These are phyloP conservation scores for Camellia japonica DNA, from an alignment of 148 eudicot genomes.

Conservation along the genomic window DNA sequence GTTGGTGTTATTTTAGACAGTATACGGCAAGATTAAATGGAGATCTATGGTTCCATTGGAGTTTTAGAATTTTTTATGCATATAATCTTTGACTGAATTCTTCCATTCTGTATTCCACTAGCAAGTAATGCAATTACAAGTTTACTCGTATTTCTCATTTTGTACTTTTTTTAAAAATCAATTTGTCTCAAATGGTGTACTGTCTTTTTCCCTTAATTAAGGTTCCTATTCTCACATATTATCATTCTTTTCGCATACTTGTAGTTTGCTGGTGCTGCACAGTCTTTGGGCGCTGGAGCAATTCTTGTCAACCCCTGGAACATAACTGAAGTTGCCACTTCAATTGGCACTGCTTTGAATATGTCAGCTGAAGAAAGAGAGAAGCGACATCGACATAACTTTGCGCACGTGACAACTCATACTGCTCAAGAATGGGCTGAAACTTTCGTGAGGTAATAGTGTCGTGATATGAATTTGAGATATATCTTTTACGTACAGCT, in stretches of 20 bases:
- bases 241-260: constrained; percentile 4
- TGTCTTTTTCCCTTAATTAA: not conserved
- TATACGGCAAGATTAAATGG: not conserved
- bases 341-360: constrained; percentile 77
- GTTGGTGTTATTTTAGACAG: not conserved
- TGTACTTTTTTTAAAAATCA: not conserved
- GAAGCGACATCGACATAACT: constrained; percentile 77
- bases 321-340: constrained; percentile 82
- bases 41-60: not conserved
- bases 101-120: not conserved
- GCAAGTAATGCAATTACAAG: not conserved
- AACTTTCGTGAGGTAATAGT: constrained; percentile 78
- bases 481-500: not conserved
- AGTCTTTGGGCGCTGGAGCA: constrained; percentile 96
- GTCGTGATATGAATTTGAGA: not conserved
- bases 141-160: not conserved
- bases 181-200: not conserved
- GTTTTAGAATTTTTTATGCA: not conserved
- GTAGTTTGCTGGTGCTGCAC: constrained; percentile 99
- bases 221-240: not conserved
- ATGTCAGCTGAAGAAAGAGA: constrained; percentile 93
- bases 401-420: constrained; percentile 70
- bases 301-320: constrained; percentile 96
- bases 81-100: not conserved
- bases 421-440: constrained; percentile 99